These are phyloP conservation scores for Verticillium isaacii DNA, from an alignment of 2,329 filamentous ascomycete genomes.

Conservation along the genomic window DNA sequence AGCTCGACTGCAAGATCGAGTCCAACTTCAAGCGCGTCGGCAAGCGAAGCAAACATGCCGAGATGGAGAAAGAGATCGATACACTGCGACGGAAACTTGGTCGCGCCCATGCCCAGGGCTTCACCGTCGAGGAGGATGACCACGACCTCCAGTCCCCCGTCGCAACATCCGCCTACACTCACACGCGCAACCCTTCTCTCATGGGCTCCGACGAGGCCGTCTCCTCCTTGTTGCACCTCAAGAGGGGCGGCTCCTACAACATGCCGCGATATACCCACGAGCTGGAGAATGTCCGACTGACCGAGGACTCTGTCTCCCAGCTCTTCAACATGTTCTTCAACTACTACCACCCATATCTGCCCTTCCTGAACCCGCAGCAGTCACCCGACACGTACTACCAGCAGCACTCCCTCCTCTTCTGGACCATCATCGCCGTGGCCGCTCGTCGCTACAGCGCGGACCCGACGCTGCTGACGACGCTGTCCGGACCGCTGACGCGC, in stretches of 20 bases:
- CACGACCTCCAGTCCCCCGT: slow-evolving; percentile 57
- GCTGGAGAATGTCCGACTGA: slow-evolving; percentile 59
- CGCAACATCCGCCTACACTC: slow-evolving; percentile 51
- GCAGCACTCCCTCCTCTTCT: slow-evolving; percentile 78
- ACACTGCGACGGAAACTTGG: slow-evolving; percentile 57
- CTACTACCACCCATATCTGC: slow-evolving; percentile 72
- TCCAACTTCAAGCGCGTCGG: slow-evolving; percentile 82
- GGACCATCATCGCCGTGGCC: slow-evolving; percentile 74
- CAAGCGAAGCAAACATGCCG: slow-evolving; percentile 77
- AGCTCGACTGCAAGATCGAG: slow-evolving; percentile 80
- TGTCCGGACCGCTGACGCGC: slow-evolving; percentile 64
- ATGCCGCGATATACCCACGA: slow-evolving; percentile 56
- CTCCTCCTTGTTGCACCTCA: slow-evolving; percentile 61
- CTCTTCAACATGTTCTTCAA: slow-evolving; percentile 73
- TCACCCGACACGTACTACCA: slow-evolving; percentile 70
- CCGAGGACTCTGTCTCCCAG: slow-evolving; percentile 55
- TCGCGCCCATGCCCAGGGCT: slow-evolving; percentile 56
- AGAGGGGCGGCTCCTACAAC: slow-evolving; percentile 59
- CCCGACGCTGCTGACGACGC: slow-evolving; percentile 58
- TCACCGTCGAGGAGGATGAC: slow-evolving; percentile 46
- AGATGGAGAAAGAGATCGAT: slow-evolving; percentile 82
- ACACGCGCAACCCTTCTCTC: slow-evolving; percentile 57
- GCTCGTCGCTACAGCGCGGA: slow-evolving; percentile 65
- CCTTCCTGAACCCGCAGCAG: slow-evolving; percentile 64
- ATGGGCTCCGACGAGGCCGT: slow-evolving; percentile 68